These are phyloP conservation scores for Malus domestica DNA, from an alignment of 306 rosid species.

Conservation along the genomic window DNA sequence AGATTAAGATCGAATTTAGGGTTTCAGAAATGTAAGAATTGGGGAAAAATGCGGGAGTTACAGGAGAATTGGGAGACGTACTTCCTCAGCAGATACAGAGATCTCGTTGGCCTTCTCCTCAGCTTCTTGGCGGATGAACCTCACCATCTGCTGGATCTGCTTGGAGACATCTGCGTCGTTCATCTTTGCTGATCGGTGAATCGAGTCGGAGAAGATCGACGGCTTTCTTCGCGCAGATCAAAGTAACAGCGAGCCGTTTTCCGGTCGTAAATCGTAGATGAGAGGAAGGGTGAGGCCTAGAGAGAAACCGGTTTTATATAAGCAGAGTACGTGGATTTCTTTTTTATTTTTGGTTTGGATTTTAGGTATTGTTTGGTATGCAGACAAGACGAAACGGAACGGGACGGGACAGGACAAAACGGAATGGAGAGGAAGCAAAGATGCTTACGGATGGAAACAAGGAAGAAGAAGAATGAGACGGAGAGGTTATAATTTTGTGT, in stretches of 20 bases:
- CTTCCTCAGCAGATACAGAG: constrained; percentile 92
- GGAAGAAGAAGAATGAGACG: too few relatives aligned
- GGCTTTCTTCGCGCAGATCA: neutral
- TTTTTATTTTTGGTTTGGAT: too few relatives aligned
- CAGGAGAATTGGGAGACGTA: constrained; percentile 2
- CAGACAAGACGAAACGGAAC: too few relatives aligned
- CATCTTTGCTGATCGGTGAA: constrained; percentile 35
- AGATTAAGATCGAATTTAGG: neutral
- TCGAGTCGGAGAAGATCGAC: constrained; percentile 38
- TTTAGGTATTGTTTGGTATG: too few relatives aligned
- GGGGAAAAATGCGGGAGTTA: neutral
- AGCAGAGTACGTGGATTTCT: neutral
- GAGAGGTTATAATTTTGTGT: too few relatives aligned
- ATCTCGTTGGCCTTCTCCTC: constrained; percentile 98
- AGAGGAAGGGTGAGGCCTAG: neutral
- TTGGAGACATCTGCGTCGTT: constrained; percentile 90
- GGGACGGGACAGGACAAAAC: too few relatives aligned
- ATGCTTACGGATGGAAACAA: too few relatives aligned
- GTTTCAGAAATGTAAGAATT: neutral
- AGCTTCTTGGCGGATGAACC: constrained; percentile 90
- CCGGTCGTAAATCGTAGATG: neutral
- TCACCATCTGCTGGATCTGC: constrained; percentile 99
- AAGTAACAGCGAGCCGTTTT: neutral
- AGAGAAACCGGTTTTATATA: neutral
- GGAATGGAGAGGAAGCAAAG: too few relatives aligned